Evolutionary conservation across 1,139 yeast genomes (phyloP).

Genomic region (Suhomyces yuchorum): DNA sequence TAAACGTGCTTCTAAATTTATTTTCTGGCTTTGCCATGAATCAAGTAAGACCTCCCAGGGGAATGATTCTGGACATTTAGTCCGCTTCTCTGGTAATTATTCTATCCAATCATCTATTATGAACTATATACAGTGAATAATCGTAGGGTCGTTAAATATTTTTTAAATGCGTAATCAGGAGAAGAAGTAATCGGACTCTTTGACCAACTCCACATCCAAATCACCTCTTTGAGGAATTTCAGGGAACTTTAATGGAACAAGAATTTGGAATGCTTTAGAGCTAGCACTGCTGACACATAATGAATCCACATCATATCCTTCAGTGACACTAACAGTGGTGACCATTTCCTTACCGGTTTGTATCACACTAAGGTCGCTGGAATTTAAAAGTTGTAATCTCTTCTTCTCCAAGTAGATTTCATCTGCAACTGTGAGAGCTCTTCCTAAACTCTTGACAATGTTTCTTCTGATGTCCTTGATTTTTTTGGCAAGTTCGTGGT

Average conservation of each 20-base stretch:
- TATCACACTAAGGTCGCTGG: slow-evolving; percentile 52
- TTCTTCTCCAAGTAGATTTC: slow-evolving; percentile 72
- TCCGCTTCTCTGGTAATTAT: no score
- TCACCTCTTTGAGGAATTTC: slow-evolving; percentile 79
- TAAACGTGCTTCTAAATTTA: background rate
- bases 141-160: slow-evolving; percentile 4
- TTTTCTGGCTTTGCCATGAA: no score
- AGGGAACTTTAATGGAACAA: slow-evolving; percentile 72
- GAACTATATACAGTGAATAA: slow-evolving; percentile 3
- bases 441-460: slow-evolving; percentile 52
- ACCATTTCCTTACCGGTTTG: slow-evolving; percentile 58
- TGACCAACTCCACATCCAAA: slow-evolving; percentile 75
- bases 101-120: slow-evolving; percentile 2
- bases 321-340: slow-evolving; percentile 75
- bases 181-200: slow-evolving; percentile 81
- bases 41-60: no score
- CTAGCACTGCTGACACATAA: slow-evolving; percentile 28
- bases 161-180: slow-evolving; percentile 24
- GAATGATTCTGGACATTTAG: no score
- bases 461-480: slow-evolving; percentile 54
- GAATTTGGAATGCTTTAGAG: slow-evolving; percentile 35
- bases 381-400: slow-evolving; percentile 57
- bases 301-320: slow-evolving; percentile 35
- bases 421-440: slow-evolving; percentile 66
- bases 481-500: slow-evolving; percentile 53